Evolutionary conservation across 306 rosid species (phyloP).

Genomic region (Acacia crassicarpa): DNA sequence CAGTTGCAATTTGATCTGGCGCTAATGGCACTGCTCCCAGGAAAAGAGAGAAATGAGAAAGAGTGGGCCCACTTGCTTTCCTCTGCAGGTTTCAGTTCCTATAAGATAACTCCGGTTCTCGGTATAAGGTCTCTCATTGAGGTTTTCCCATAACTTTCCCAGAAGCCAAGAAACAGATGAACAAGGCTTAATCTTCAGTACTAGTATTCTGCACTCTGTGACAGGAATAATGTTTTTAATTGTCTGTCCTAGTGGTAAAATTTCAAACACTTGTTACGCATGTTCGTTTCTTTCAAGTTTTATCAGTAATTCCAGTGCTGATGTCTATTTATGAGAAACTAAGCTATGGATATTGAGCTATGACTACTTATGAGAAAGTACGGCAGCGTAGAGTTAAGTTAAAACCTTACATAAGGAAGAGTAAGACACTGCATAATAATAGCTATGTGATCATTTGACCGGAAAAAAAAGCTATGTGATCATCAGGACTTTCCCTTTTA

Average conservation of each 20-base stretch:
- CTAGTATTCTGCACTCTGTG: too few relatives aligned
- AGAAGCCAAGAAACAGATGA: background rate
- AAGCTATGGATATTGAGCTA: too few relatives aligned
- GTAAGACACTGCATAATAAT: background rate
- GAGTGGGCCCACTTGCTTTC: constrained; percentile 35
- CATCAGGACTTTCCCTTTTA: background rate
- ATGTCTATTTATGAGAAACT: too few relatives aligned
- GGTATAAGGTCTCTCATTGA: constrained; percentile 38
- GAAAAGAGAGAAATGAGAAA: constrained; percentile 40
- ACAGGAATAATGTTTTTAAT: background rate
- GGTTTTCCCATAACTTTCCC: constrained; percentile 3
- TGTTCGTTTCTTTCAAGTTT: background rate
- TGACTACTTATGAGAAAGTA: too few relatives aligned
- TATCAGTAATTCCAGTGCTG: background rate
- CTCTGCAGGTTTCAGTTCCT: constrained; percentile 32
- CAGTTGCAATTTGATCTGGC: constrained; percentile 29
- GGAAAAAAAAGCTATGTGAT: background rate
- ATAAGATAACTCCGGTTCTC: constrained; percentile 23
- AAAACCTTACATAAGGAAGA: background rate
- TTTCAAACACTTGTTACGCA: background rate
- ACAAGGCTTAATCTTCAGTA: background rate
- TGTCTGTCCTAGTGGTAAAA: background rate
- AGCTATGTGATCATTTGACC: background rate
- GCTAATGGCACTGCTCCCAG: constrained; percentile 24
- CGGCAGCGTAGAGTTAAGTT: too few relatives aligned